phyloP scores from a whole-genome alignment of 108 stramenopile genomes.

The Hondaea fermentalgiana region DNA sequence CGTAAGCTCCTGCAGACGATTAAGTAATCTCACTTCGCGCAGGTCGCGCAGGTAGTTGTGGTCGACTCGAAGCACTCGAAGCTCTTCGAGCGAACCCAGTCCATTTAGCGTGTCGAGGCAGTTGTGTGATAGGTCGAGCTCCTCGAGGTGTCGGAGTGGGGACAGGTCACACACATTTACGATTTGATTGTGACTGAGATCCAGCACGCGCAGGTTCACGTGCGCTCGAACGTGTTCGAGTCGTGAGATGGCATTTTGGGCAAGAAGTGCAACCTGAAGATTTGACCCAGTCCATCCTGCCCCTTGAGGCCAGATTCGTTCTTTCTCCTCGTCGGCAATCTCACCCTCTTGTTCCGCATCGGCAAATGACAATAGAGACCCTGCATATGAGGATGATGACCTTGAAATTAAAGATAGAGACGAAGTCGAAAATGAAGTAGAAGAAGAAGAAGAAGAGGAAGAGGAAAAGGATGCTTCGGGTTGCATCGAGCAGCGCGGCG shows the following conservation, averaged over 20 bases:
- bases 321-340: neutral
- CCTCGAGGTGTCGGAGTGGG: neutral
- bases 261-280: neutral
- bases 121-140: neutral
- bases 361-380: too few relatives aligned
- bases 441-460: too few relatives aligned
- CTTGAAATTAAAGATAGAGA: too few relatives aligned
- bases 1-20: neutral
- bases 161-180: neutral
- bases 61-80: neutral
- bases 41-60: neutral
- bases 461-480: too few relatives aligned
- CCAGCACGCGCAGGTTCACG: neutral
- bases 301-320: neutral
- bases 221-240: neutral
- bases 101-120: neutral
- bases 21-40: neutral
- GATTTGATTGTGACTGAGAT: neutral
- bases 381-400: too few relatives aligned
- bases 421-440: too few relatives aligned
- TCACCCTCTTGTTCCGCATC: neutral
- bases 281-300: neutral
- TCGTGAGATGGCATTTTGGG: neutral
- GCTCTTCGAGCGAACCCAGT: neutral
- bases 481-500: neutral